Evolutionary conservation across 768 basidiomycete genomes (phyloP), one percentile per base, ranked within the genome.

Genomic region (Russula foetens): DNA sequence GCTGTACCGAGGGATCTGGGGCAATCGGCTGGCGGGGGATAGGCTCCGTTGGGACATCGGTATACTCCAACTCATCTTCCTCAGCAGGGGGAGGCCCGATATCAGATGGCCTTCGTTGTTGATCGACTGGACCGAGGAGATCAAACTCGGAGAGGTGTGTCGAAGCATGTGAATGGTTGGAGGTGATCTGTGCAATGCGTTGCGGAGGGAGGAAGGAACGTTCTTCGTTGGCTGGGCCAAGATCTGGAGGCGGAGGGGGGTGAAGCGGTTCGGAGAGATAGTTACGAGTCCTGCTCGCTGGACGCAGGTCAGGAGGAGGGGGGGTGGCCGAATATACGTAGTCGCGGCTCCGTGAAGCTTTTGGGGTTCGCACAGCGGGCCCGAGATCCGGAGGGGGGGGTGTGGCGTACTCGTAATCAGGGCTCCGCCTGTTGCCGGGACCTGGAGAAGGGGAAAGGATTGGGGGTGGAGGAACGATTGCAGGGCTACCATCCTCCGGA

Each of bases 71-170:
- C 21, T 66, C 65, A 2, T 61, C 63, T 15, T 57, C 65, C 19
- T 65, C 60, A 11, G 49, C 49, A n/a, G 48, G 56, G 5, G 50
- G 39, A n/a, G 56, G 58, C 11, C 58, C 61, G 26, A 53, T 43
- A 15, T 51, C 49, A 9, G 46, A 26, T 26, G 49, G 49, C 7
- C 17, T 24, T 50, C 31, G 47, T 7, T 45, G 28, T 15, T 58
- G 48, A 1, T 60, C 58, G 23, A 66, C 58, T 5, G 65, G 65
- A 8, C 59, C 55, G 15, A 66, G 65, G 14, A 66, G 28, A 45
- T 64, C 65, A 43, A 60, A 66, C 56, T 66, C 65, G 26, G 65
- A 66, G 19, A 66, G 47, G 29, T 55, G 58, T 7, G 65, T 66
- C 51, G 65, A 66, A 17, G 53, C 63, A 2, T 55, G 63, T 26